phyloP scores from a whole-genome alignment of 1,139 yeast species.

The Kluyveromyces sp. region DNA sequence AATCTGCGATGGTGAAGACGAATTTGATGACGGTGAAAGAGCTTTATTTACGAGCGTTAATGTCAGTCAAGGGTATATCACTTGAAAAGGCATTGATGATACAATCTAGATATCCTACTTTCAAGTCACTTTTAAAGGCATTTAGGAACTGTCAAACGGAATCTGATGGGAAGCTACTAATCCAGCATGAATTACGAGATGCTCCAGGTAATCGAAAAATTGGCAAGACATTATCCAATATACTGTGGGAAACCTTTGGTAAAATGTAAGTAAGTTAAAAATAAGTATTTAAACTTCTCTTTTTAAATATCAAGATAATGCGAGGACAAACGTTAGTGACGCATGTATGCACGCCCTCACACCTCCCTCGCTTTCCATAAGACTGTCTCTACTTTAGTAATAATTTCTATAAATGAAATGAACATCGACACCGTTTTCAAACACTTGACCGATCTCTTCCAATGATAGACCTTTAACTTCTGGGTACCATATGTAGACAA shows the following conservation, averaged over 20 bases:
- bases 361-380: background rate
- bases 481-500: conserved; percentile 38
- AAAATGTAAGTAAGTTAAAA: background rate
- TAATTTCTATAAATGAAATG: conserved; percentile 28
- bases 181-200: conserved; percentile 39
- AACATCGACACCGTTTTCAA: conserved; percentile 35
- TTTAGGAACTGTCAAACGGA: conserved; percentile 31
- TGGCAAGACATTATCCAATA: conserved; percentile 51
- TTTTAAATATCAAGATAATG: too few species aligned
- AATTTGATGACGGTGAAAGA: conserved; percentile 68
- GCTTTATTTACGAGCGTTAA: conserved; percentile 63
- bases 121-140: conserved; percentile 30
- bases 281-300: too few species aligned
- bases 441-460: conserved; percentile 38
- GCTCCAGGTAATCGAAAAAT: conserved; percentile 58
- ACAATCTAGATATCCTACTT: conserved; percentile 38
- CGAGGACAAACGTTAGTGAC: too few species aligned
- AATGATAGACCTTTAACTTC: conserved; percentile 41
- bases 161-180: conserved; percentile 35
- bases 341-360: too few species aligned
- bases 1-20: conserved; percentile 62
- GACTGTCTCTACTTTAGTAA: conserved; percentile 11
- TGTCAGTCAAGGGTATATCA: conserved; percentile 74
- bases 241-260: conserved; percentile 60
- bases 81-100: conserved; percentile 77